A percentile compares a stretch with the other conserved stretches of the same genome.
Evolutionary conservation across 169 alveolate species (phyloP).

Genomic region (Ichthyophthirius multifiliis): DNA sequence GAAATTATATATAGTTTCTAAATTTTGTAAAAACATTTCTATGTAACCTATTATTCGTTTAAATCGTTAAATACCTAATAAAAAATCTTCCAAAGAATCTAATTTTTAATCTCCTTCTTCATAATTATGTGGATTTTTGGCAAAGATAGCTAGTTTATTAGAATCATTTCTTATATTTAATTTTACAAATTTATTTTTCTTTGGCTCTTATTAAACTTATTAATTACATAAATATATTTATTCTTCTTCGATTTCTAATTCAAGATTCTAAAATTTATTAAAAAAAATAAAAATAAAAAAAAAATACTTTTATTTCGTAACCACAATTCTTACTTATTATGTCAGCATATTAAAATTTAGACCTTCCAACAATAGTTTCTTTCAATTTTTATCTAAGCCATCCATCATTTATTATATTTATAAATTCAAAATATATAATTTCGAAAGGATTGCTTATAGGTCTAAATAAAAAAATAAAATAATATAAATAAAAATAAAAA

Average conservation of each 20-base stretch:
- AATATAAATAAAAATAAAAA: background rate
- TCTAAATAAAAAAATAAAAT: background rate
- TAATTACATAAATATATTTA: background rate
- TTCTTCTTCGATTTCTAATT: background rate
- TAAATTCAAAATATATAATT: background rate
- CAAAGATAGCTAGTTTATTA: background rate
- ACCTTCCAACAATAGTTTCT: background rate
- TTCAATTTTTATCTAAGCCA: background rate
- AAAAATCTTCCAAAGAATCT: background rate
- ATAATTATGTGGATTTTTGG: background rate
- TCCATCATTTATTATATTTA: background rate
- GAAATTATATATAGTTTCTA: background rate
- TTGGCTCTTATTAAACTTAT: too few relatives aligned
- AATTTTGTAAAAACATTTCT: background rate
- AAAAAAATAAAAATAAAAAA: background rate
- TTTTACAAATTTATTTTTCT: background rate
- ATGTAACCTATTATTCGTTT: background rate
- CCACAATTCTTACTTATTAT: background rate
- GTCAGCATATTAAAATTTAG: background rate
- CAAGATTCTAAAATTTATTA: background rate
- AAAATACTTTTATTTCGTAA: background rate
- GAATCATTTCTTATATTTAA: background rate
- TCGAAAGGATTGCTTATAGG: background rate
- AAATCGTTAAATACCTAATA: background rate
- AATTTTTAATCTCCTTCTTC: background rate